phyloP scores from a whole-genome alignment of 2,329 filamentous ascomycete species.

The Diaporthe batatas region DNA sequence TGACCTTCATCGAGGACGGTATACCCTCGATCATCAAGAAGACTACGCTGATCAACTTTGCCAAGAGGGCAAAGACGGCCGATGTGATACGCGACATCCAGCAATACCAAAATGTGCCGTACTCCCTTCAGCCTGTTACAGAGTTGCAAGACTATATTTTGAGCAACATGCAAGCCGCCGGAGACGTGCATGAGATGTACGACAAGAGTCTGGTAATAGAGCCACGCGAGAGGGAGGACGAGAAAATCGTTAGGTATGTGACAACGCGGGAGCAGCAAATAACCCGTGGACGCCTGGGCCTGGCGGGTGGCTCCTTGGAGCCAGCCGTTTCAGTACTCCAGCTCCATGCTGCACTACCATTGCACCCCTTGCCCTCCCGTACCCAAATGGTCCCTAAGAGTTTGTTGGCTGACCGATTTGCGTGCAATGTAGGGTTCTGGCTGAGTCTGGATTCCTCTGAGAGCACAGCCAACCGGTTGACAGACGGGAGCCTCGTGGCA shows the following conservation, averaged over 20 bases:
- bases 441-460: constrained; percentile 73
- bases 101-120: constrained; percentile 98
- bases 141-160: constrained; percentile 98
- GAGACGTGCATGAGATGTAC: constrained; percentile 99
- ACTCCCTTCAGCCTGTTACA: constrained; percentile 86
- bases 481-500: constrained; percentile 19
- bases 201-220: constrained; percentile 95
- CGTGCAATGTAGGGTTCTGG: constrained; percentile 63
- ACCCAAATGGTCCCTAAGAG: background rate
- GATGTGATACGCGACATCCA: constrained; percentile 99
- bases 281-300: constrained; percentile 40
- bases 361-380: background rate
- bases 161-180: constrained; percentile 94
- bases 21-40: constrained; percentile 97
- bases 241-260: constrained; percentile 97
- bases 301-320: constrained; percentile 40
- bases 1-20: constrained; percentile 98
- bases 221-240: constrained; percentile 95
- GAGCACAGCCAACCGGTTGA: constrained; percentile 25
- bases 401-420: constrained; percentile 43
- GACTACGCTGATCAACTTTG: constrained; percentile 97
- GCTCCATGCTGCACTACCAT: constrained; percentile 34
- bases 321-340: constrained; percentile 32
- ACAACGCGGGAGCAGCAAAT: constrained; percentile 48
- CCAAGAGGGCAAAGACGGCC: constrained; percentile 96